phyloP scores from a whole-genome alignment of 768 basidiomycete species.

The Filobasidium wieringae region DNA sequence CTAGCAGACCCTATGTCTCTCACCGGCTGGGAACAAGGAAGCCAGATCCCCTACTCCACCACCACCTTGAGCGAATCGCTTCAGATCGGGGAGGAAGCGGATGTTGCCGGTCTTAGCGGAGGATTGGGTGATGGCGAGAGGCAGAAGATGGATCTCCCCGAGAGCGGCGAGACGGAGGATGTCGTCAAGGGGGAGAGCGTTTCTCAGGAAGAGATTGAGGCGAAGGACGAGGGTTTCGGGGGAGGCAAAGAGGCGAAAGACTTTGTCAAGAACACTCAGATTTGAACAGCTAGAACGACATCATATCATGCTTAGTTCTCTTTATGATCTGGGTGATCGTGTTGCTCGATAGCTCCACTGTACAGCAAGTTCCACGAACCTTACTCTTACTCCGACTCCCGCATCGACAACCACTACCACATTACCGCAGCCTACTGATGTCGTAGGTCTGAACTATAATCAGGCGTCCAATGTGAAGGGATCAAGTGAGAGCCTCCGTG shows the following conservation, averaged over 20 bases:
- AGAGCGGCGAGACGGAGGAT: conserved; percentile 3
- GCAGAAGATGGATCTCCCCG: conserved; percentile 7
- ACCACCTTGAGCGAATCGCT: too few species aligned
- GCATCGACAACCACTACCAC: too few species aligned
- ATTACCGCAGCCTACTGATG: too few species aligned
- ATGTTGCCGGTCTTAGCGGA: background rate
- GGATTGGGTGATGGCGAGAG: conserved; percentile 12
- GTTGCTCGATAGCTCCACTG: too few species aligned
- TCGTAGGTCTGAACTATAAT: too few species aligned
- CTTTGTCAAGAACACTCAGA: conserved; percentile 23
- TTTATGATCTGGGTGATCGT: too few species aligned
- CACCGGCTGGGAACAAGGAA: conserved; percentile 12
- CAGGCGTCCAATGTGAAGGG: too few species aligned
- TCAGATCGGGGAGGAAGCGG: conserved; percentile 12
- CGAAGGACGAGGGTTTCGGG: conserved; percentile 24
- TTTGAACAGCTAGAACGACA: too few species aligned
- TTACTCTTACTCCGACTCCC: too few species aligned
- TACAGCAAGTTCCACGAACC: too few species aligned
- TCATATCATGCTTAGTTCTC: too few species aligned
- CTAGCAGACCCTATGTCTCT: conserved; percentile 11
- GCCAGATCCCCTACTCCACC: conserved; percentile 9
- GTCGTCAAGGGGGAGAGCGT: conserved; percentile 20
- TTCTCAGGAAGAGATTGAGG: conserved; percentile 23
- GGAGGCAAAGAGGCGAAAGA: conserved; percentile 24
- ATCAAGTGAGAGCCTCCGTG: too few species aligned